Conservation (phyloP, 768 basidiomycete species). For the Amanita phalloides region DNA sequence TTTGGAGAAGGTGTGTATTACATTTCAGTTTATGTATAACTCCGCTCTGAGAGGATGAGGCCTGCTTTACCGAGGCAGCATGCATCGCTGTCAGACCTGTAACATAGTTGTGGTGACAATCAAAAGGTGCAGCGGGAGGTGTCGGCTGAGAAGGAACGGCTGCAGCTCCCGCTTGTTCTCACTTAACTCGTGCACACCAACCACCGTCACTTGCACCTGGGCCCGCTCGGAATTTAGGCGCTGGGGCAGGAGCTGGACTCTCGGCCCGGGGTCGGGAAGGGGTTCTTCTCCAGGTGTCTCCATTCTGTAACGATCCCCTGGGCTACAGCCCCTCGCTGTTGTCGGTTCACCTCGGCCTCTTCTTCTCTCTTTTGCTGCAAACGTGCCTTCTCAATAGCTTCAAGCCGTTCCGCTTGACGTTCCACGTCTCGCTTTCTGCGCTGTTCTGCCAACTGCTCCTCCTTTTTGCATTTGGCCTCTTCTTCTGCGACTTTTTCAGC, state of each 20-base stretch:
- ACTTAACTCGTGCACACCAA: slow-evolving; percentile 52
- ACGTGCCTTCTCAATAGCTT: slow-evolving; percentile 43
- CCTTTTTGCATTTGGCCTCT: slow-evolving; percentile 48
- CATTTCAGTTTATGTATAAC: too few species aligned
- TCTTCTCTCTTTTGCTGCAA: slow-evolving; percentile 55
- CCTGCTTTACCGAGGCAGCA: too few species aligned
- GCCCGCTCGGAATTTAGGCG: slow-evolving; percentile 34
- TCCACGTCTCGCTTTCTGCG: slow-evolving; percentile 38
- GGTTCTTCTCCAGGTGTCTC: slow-evolving; percentile 14
- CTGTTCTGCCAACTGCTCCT: slow-evolving; percentile 39
- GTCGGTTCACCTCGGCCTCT: slow-evolving; percentile 46
- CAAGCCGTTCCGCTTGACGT: slow-evolving; percentile 29
- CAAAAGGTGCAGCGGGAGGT: slow-evolving; percentile 27
- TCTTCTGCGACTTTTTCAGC: slow-evolving; percentile 35
- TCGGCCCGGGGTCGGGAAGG: slow-evolving; percentile 44
- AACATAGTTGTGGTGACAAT: too few species aligned
- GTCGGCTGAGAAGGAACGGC: slow-evolving; percentile 5
- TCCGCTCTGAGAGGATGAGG: too few species aligned
- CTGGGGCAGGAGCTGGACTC: slow-evolving; percentile 39
- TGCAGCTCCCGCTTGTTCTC: slow-evolving; percentile 14
- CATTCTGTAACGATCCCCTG: not conserved
- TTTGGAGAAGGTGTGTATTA: too few species aligned
- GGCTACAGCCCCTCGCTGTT: slow-evolving; percentile 16
- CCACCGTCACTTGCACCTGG: slow-evolving; percentile 33
- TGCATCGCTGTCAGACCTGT: too few species aligned